A percentile compares a stretch with the other conserved stretches of the same genome.
Evolutionary conservation across 352 stramenopile species (phyloP).

Genomic region (Globisporangium mamillatum): DNA sequence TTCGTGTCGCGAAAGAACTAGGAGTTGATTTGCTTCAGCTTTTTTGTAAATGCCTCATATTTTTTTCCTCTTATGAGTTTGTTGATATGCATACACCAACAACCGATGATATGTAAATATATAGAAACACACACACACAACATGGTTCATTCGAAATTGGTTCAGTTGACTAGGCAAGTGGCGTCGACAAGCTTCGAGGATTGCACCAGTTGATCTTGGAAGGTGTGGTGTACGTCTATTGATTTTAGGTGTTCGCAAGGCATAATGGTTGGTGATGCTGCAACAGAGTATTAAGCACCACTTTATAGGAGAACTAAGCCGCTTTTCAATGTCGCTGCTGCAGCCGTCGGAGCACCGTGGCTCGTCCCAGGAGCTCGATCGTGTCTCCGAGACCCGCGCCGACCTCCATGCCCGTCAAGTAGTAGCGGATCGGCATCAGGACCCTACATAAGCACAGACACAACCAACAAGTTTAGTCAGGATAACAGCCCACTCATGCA

Average conservation of each 20-base stretch:
- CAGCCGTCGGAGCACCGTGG: slow-evolving; percentile 53
- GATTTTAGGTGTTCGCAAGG: no score
- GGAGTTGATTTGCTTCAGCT: neutral
- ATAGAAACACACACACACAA: slow-evolving; percentile 3
- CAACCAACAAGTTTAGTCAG: neutral
- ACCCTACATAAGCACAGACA: slow-evolving; percentile 36
- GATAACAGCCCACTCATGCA: neutral
- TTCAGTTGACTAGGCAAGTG: neutral
- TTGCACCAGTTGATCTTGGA: no score
- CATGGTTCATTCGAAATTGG: neutral
- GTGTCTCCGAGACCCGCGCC: slow-evolving; percentile 79
- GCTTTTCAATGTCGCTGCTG: slow-evolving; percentile 12
- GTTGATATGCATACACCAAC: neutral
- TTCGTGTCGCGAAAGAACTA: slow-evolving; percentile 36
- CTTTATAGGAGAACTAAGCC: neutral
- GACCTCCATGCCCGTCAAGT: slow-evolving; percentile 83
- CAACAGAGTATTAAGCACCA: no score
- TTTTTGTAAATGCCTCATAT: neutral
- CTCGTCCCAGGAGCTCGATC: slow-evolving; percentile 70
- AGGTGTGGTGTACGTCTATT: neutral
- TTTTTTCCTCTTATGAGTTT: neutral
- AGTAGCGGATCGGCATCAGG: slow-evolving; percentile 88
- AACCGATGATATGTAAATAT: slow-evolving; percentile 18
- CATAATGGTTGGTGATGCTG: no score
- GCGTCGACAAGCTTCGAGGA: no score